Conservation (phyloP, 768 basidiomycete species). For the Hortiboletus campestris region DNA sequence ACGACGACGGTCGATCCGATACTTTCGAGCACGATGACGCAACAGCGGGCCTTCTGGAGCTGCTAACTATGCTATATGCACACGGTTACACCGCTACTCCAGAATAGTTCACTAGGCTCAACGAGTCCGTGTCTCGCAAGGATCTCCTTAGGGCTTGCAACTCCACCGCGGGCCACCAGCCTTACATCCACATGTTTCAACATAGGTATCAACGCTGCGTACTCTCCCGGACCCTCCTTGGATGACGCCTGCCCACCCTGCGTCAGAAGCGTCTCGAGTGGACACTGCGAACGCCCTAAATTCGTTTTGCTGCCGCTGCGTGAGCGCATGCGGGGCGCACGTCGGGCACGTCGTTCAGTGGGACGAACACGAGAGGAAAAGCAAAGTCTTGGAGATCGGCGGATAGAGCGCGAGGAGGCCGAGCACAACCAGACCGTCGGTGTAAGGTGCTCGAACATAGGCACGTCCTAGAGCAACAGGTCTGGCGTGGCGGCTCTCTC, state of each 20-base stretch:
- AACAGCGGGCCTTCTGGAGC: slow-evolving; percentile 4
- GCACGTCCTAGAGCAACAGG: slow-evolving; percentile 17
- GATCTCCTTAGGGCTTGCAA: too few species aligned
- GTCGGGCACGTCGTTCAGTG: not conserved
- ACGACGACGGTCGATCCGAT: slow-evolving; percentile 45
- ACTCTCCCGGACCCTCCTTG: slow-evolving; percentile 9
- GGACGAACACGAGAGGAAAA: slow-evolving; percentile 7
- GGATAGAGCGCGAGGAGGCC: slow-evolving; percentile 20
- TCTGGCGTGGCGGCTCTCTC: slow-evolving; percentile 9
- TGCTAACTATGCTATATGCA: too few species aligned
- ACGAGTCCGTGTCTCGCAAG: too few species aligned
- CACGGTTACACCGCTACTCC: too few species aligned
- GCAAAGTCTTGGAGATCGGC: slow-evolving; percentile 12
- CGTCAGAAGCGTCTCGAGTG: slow-evolving; percentile 12
- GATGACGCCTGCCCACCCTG: too few species aligned
- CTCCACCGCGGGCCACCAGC: too few species aligned
- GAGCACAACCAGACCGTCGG: slow-evolving; percentile 3
- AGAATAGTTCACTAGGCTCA: too few species aligned
- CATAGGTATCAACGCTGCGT: slow-evolving; percentile 17
- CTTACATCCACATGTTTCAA: not conserved
- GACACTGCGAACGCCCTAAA: slow-evolving; percentile 23
- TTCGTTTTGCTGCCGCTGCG: slow-evolving; percentile 15
- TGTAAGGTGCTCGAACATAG: slow-evolving; percentile 18
- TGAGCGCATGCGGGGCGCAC: slow-evolving; percentile 1
- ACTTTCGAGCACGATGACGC: slow-evolving; percentile 67